Evolutionary conservation across 2,329 filamentous ascomycete genomes (phyloP).

Genomic region (Coniochaeta pulveracea): DNA sequence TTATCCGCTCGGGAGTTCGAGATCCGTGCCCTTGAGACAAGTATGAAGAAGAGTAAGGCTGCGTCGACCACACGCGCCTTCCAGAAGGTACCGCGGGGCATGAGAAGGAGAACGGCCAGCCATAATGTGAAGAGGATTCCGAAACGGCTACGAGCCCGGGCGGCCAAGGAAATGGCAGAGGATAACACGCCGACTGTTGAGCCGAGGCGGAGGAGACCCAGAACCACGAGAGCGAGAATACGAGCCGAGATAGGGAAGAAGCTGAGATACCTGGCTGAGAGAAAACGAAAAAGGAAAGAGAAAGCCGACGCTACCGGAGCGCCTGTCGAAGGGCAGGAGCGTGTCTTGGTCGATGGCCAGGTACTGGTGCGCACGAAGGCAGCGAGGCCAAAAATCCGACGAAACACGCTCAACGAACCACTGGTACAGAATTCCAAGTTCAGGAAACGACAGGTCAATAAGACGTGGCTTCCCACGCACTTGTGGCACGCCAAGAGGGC

Average conservation of each 20-base stretch:
- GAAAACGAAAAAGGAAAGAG: constrained; percentile 34
- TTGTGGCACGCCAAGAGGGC: constrained; percentile 89
- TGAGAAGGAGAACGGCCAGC: constrained; percentile 82
- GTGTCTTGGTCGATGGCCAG: constrained; percentile 8
- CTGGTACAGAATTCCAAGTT: constrained; percentile 52
- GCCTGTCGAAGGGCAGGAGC: constrained; percentile 6
- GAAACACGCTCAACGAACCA: constrained; percentile 54
- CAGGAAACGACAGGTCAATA: constrained; percentile 73
- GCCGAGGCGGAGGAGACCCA: constrained; percentile 48
- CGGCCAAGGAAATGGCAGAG: constrained; percentile 64
- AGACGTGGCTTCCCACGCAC: constrained; percentile 93
- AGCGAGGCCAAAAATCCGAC: constrained; percentile 55
- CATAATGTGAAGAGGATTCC: constrained; percentile 92
- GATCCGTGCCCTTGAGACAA: constrained; percentile 72
- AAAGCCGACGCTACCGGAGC: constrained; percentile 16
- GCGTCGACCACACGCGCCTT: constrained; percentile 62
- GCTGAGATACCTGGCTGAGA: constrained; percentile 50
- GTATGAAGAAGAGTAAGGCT: constrained; percentile 63
- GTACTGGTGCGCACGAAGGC: constrained; percentile 24
- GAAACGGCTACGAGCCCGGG: constrained; percentile 58
- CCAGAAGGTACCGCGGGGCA: constrained; percentile 74
- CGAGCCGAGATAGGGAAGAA: constrained; percentile 67
- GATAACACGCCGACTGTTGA: constrained; percentile 84
- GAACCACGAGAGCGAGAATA: constrained; percentile 45
- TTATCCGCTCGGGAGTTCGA: constrained; percentile 80